Evolutionary conservation across 2,329 filamentous ascomycete genomes (phyloP).

Genomic region (Elsinoe arachidis): DNA sequence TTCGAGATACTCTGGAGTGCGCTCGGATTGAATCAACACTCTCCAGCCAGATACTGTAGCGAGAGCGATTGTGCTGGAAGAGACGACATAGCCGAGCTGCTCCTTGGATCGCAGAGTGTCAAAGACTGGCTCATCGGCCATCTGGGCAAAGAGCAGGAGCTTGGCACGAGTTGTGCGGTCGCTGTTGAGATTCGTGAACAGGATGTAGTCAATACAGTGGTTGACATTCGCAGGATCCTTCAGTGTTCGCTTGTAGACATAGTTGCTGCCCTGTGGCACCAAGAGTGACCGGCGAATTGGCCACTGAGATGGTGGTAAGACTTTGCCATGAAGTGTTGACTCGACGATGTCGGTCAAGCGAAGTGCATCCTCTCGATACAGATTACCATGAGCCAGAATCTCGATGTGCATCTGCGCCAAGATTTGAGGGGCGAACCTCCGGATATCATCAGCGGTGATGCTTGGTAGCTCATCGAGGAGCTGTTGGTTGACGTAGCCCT

Average conservation of each 20-base stretch:
- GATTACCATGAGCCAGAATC: slow-evolving; percentile 78
- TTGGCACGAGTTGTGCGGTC: slow-evolving; percentile 66
- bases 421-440: slow-evolving; percentile 69
- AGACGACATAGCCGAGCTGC: slow-evolving; percentile 94
- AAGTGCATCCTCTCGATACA: slow-evolving; percentile 88
- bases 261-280: slow-evolving; percentile 72
- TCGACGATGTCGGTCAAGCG: slow-evolving; percentile 78
- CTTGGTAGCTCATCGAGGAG: slow-evolving; percentile 65
- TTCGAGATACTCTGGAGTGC: slow-evolving; percentile 73
- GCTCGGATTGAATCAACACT: slow-evolving; percentile 89
- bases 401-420: slow-evolving; percentile 81
- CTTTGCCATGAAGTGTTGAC: slow-evolving; percentile 62
- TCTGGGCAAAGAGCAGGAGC: slow-evolving; percentile 73
- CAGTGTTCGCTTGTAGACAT: slow-evolving; percentile 68
- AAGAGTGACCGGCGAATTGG: slow-evolving; percentile 67
- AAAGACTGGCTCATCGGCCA: slow-evolving; percentile 87
- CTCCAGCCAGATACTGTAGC: slow-evolving; percentile 72
- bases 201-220: slow-evolving; percentile 43
- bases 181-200: slow-evolving; percentile 37
- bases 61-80: slow-evolving; percentile 65
- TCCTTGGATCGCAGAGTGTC: slow-evolving; percentile 94
- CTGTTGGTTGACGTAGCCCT: slow-evolving; percentile 71
- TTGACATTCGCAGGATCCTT: slow-evolving; percentile 79
- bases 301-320: slow-evolving; percentile 70
- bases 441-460: slow-evolving; percentile 65